Conservation (phyloP, 192 early-diverging fungal species). For the Coemansia sp. region DNA sequence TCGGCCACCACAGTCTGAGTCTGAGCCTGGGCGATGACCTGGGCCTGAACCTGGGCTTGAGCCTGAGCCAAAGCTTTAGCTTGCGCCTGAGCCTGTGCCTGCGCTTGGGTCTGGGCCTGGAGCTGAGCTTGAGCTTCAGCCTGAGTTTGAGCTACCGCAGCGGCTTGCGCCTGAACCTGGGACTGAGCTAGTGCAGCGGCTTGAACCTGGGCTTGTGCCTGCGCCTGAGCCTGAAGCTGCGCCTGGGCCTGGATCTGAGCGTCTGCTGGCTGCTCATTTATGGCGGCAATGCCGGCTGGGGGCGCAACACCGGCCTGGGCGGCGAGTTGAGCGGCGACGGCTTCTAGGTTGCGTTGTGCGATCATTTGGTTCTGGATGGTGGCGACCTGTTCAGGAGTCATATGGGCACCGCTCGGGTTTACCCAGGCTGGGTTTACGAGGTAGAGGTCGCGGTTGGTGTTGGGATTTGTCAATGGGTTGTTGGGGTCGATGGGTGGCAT, state of each 20-base stretch:
- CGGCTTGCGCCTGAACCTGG: conserved; percentile 28
- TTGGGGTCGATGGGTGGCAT: conserved; percentile 46
- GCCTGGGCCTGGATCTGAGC: conserved; percentile 8
- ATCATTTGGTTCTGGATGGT: conserved; percentile 56
- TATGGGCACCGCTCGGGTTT: conserved; percentile 2
- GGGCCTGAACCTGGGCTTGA: conserved; percentile 39
- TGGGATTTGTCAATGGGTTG: conserved; percentile 53
- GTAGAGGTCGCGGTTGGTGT: conserved; percentile 47
- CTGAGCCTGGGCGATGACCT: conserved; percentile 26
- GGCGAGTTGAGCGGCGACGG: conserved; percentile 47
- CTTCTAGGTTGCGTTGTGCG: conserved; percentile 52
- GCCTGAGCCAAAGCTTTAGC: conserved; percentile 47
- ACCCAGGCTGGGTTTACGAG: conserved; percentile 40
- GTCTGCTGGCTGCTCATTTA: neutral
- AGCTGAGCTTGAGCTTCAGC: conserved; percentile 56
- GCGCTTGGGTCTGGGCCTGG: conserved; percentile 46
- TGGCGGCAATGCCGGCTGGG: conserved; percentile 44
- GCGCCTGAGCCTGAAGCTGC: conserved; percentile 25
- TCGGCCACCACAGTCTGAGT: conserved; percentile 13
- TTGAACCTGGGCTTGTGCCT: conserved; percentile 45
- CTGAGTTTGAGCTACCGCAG: conserved; percentile 34
- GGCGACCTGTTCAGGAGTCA: conserved; percentile 37
- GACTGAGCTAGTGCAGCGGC: conserved; percentile 16
- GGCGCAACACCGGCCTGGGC: conserved; percentile 47
- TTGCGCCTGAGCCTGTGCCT: conserved; percentile 44